Conservation (phyloP, 305 asterid genomes). For the Fraxinus ornus region DNA sequence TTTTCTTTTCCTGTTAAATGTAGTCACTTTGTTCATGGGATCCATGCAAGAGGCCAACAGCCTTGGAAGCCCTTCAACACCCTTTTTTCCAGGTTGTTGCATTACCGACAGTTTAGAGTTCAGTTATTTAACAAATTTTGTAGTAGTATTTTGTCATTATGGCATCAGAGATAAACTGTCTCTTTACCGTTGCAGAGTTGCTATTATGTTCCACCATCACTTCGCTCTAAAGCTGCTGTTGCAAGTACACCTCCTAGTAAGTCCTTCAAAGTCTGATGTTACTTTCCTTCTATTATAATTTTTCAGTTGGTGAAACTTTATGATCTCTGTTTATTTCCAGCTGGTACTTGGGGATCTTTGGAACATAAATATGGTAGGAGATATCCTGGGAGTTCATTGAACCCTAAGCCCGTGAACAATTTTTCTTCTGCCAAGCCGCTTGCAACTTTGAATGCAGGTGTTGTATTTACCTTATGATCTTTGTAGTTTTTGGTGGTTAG, state of each 20-base stretch:
- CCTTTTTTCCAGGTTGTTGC: constrained; percentile 79
- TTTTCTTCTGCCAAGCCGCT: constrained; percentile 46
- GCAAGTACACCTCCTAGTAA: constrained; percentile 84
- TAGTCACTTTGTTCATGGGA: constrained; percentile 97
- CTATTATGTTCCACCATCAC: constrained; percentile 82
- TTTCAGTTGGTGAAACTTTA: neutral
- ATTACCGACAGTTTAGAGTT: constrained; percentile 3
- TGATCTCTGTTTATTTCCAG: constrained; percentile 30
- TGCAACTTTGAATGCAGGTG: constrained; percentile 52
- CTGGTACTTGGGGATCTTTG: constrained; percentile 45
- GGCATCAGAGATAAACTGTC: neutral
- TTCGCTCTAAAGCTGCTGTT: constrained; percentile 59
- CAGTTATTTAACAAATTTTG: neutral
- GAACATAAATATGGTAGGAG: constrained; percentile 61
- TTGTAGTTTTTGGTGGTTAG: neutral
- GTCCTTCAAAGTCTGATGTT: constrained; percentile 23
- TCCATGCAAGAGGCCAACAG: constrained; percentile 89
- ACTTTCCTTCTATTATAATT: neutral
- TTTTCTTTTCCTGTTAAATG: constrained; percentile 16
- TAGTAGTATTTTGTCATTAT: neutral
- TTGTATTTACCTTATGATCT: neutral
- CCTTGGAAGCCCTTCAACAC: constrained; percentile 83
- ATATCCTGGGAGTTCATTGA: constrained; percentile 34
- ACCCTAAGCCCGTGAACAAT: constrained; percentile 50
- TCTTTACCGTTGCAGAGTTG: constrained; percentile 60